A percentile compares a stretch with the other conserved stretches of the same genome.
These are phyloP conservation scores for Magnaporthiopsis rhizophila DNA, from an alignment of 2,329 filamentous ascomycete species.

Conservation along the genomic window DNA sequence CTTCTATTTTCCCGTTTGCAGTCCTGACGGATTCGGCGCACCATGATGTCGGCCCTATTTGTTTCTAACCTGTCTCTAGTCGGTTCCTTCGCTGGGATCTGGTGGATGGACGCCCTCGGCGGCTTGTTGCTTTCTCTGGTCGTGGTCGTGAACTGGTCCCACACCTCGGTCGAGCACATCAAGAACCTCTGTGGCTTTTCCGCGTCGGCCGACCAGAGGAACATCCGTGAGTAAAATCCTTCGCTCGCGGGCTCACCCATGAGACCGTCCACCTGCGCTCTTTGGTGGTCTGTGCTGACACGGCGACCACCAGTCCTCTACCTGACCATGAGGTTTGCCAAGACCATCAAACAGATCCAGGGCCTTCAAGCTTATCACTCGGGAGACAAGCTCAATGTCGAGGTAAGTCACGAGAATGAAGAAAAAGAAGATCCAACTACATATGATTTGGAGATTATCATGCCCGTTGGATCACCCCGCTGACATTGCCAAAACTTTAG, in stretches of 20 bases:
- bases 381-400: constrained; percentile 76
- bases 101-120: constrained; percentile 78
- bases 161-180: constrained; percentile 68
- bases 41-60: constrained; percentile 1
- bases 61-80: constrained; percentile 29
- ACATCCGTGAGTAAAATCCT: constrained; percentile 41
- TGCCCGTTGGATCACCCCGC: neutral
- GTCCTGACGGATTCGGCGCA: neutral
- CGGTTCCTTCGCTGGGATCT: constrained; percentile 66
- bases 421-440: too few relatives aligned
- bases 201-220: constrained; percentile 72
- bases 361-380: constrained; percentile 79
- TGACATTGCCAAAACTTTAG: constrained; percentile 20
- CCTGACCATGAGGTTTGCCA: constrained; percentile 88
- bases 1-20: neutral
- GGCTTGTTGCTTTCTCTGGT: constrained; percentile 70
- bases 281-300: neutral
- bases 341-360: constrained; percentile 78
- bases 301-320: constrained; percentile 53
- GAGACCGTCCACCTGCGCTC: neutral
- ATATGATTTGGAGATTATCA: neutral
- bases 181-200: constrained; percentile 73
- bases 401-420: constrained; percentile 25
- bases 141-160: constrained; percentile 73
- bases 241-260: neutral